Evolutionary conservation across 2,329 filamentous ascomycete species (phyloP).

Genomic region (Microsporum ferrugineum): DNA sequence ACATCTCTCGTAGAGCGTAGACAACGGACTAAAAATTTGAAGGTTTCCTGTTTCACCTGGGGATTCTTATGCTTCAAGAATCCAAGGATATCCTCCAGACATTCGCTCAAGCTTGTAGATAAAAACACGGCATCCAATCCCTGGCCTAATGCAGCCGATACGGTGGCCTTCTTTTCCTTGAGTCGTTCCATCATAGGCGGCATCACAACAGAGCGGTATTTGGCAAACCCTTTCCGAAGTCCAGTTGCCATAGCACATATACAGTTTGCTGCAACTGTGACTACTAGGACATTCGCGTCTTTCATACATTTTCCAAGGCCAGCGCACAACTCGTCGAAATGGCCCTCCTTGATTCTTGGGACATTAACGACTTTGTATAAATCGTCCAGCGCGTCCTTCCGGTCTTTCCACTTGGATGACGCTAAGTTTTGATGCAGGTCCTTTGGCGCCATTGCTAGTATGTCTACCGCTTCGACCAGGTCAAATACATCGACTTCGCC

Average conservation of each 20-base stretch:
- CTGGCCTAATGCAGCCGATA: conserved; percentile 75
- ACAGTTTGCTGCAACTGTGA: conserved; percentile 84
- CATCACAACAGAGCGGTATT: conserved; percentile 71
- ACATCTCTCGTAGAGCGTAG: conserved; percentile 72
- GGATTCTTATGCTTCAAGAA: conserved; percentile 91
- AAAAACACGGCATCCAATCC: conserved; percentile 64
- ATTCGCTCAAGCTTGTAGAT: conserved; percentile 64
- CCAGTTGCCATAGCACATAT: conserved; percentile 83
- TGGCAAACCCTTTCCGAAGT: conserved; percentile 63
- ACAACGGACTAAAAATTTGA: conserved; percentile 84
- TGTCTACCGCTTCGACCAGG: conserved; percentile 75
- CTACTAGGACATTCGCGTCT: conserved; percentile 91
- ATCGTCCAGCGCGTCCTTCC: conserved; percentile 85
- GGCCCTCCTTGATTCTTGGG: conserved; percentile 80
- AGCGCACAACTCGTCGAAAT: conserved; percentile 73
- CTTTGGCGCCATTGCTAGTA: conserved; percentile 66
- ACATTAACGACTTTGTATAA: conserved; percentile 67
- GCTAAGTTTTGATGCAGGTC: conserved; percentile 73
- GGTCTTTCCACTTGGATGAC: conserved; percentile 96
- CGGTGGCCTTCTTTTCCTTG: conserved; percentile 90
- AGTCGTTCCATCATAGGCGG: conserved; percentile 85
- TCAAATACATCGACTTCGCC: conserved; percentile 71
- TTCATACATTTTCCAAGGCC: conserved; percentile 95
- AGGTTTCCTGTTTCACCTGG: conserved; percentile 89
- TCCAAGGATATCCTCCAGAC: conserved; percentile 78